Evolutionary conservation across 208 protist genomes (phyloP), one percentile per base, ranked within the genome.

Genomic region (Crithidia bombi): DNA sequence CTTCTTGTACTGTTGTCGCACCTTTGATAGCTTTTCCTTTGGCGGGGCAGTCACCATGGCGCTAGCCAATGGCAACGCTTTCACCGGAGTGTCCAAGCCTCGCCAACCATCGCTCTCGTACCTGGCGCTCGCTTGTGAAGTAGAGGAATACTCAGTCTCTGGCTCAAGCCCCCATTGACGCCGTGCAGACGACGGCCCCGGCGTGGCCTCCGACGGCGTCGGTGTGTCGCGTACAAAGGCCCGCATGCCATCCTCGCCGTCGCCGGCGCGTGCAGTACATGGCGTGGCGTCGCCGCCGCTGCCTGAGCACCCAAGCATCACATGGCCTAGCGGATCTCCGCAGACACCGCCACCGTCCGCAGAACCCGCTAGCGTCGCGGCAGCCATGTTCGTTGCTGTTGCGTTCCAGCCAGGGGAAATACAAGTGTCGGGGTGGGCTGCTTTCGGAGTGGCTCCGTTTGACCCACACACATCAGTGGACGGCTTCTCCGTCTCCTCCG

Each of bases 1-100:
- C 39, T 41, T 12, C 32, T 54, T 41, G 23, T 35, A 70, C 41
- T 62, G 65, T 41, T 62, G 65, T 44, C 51, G 54, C 52, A 33
- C 26, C 51, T 70, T 56, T n/a, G 54, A 63, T 11, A 30, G 3
- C 25, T 23, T 61, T 19, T 52, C 32, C 50, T 47, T 32, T 39
- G 36, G 44, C 25, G 38, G 23, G 7, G 30, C 30, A 7, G 36
- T 3, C 50, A 23, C 64, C 9, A 38, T 35, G 30, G 28, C 14
- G 19, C n/a, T 51, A 6, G 61, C 30, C 14, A 33, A 11, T 3
- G 9, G 15, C 1, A 38, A 46, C 2, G 25, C 38, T 10, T 25
- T 12, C 56, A 30, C 56, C 5, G 56, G 33, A 5, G 56, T 62
- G 23, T 47, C 21, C 21, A 6, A 3, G 5, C 38, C 35, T 21